Base-by-base conservation (phyloP, 306 rosid genomes). In the Gleditsia sinensis region DNA sequence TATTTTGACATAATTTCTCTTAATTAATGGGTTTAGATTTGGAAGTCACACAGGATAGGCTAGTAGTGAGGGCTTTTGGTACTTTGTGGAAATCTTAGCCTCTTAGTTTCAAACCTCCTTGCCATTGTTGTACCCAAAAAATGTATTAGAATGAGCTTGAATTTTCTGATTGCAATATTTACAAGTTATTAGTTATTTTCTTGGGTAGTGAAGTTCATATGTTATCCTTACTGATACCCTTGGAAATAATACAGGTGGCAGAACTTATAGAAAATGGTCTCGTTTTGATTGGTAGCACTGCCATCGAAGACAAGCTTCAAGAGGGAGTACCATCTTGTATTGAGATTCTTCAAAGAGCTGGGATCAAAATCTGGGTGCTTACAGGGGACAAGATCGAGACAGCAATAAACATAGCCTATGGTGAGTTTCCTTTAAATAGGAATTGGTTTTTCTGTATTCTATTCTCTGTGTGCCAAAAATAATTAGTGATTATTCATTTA, bases 341-440 rank as follows among this genome's bases (percentile, higher is more conserved):
- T 60, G 88, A 86, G 86, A 89, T 88, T 75, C 89, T 89, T 64
- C 42, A 88, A 49, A 78, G 83, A 75, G 94, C 94, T 74, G 94
- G 94, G 68, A 89, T 89, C 71, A 89, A 89, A 82, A 84, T 89
- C 76, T 89, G 94, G 94, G 77, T 89, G 43, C 83, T 89, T 13
- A 89, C 94, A 13, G 94, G 94, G 65, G 94, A 89, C 81, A 89
- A 89, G 85, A 76, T 89, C 78, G 94, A 89, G 78, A 89, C 94
- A 11, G 94, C 94, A 33, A 89, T 89, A 69, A 89, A 89, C 80
- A 89, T 89, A 65, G 94, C 84, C 37, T 89, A 89, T 82, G 94
- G 94, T 89, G 74, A 54, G 84, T 75, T 39, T n/a, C 8, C 68
- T 16, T 71, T 72, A 33, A 36, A 65, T 21, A 23, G 27, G n/a